Evolutionary conservation across 2,329 filamentous ascomycete genomes (phyloP), one percentile per base, ranked within the genome.

Genomic region (Calonectria crousiana): DNA sequence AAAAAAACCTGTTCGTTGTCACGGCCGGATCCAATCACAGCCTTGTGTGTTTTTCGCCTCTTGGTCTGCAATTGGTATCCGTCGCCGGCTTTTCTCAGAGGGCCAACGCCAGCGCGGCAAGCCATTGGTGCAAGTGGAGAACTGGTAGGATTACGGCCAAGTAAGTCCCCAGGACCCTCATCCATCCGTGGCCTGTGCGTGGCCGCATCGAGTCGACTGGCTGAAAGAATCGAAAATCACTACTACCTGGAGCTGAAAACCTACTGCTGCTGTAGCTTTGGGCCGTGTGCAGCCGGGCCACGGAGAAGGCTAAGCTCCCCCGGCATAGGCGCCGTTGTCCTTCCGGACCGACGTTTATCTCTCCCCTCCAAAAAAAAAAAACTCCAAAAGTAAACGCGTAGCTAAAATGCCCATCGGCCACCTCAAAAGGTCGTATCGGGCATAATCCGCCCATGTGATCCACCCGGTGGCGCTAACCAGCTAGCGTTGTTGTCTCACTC

Each of bases 401-500:
- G 38, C 56, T 62, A 62, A 38, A 62, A 62, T 62, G 34, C 56
- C 56, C 23, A 41, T 60, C 56, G 56, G 56, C 56, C 56, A 60
- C 51, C 52, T 34, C 52, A 30, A 62, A 11, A 44, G 23, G 56
- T 62, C 23, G 56, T 62, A 62, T 62, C 56, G 56, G 56, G 34
- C 56, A 62, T 62, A 62, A 62, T 28, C 56, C 34, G 56, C 56
- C 56, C 56, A 62, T 62, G 56, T 62, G 56, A 62, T 62, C 56
- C 56, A 41, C 56, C n/a, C 23, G 34, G 23, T 62, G 34, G 14
- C 56, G 34, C 56, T 62, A 64, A 52, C 28, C 30, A 36, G 26
- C 51, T 67, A 67, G 65, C 65, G 65, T 67, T 67, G 65, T 67
- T 67, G 65, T 53, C 65, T 44, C 41, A 44, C 41, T 20, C 41